phyloP scores from a whole-genome alignment of 2,329 filamentous ascomycete genomes.

The Kalmusia sp. region DNA sequence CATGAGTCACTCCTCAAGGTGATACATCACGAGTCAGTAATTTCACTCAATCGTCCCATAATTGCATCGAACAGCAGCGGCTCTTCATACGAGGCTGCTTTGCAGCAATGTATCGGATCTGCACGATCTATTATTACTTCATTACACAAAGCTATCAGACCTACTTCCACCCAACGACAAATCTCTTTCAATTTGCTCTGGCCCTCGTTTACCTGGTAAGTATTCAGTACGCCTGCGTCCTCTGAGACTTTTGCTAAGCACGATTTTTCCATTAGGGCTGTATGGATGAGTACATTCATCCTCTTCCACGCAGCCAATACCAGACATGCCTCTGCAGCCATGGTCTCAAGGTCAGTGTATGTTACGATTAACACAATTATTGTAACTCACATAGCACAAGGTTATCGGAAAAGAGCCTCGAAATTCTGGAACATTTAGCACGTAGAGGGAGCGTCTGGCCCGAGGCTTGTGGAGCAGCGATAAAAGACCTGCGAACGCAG shows the following conservation, averaged over 20 bases:
- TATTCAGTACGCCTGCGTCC: neutral
- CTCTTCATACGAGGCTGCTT: slow-evolving; percentile 55
- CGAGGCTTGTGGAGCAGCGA: slow-evolving; percentile 36
- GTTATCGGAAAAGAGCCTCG: slow-evolving; percentile 30
- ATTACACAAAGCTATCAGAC: slow-evolving; percentile 40
- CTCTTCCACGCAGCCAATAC: slow-evolving; percentile 59
- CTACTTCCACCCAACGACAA: neutral
- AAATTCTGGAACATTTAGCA: slow-evolving; percentile 34
- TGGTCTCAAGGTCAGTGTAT: slow-evolving; percentile 49
- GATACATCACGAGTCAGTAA: slow-evolving; percentile 58
- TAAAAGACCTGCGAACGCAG: slow-evolving; percentile 28
- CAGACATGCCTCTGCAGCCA: slow-evolving; percentile 48
- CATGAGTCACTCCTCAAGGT: slow-evolving; percentile 54
- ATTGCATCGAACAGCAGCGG: slow-evolving; percentile 55
- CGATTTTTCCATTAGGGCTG: slow-evolving; percentile 27
- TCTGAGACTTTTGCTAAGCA: neutral
- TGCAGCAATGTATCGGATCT: slow-evolving; percentile 61
- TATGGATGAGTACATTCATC: slow-evolving; percentile 62
- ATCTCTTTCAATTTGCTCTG: slow-evolving; percentile 19
- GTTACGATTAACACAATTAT: neutral
- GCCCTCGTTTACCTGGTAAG: slow-evolving; percentile 51
- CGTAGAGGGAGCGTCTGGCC: slow-evolving; percentile 37
- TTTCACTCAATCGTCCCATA: slow-evolving; percentile 60
- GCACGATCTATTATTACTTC: slow-evolving; percentile 57
- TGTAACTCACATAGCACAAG: slow-evolving; percentile 22